phyloP scores from a whole-genome alignment of 371 early-diverging fungal species.

The Mucor irregularis region DNA sequence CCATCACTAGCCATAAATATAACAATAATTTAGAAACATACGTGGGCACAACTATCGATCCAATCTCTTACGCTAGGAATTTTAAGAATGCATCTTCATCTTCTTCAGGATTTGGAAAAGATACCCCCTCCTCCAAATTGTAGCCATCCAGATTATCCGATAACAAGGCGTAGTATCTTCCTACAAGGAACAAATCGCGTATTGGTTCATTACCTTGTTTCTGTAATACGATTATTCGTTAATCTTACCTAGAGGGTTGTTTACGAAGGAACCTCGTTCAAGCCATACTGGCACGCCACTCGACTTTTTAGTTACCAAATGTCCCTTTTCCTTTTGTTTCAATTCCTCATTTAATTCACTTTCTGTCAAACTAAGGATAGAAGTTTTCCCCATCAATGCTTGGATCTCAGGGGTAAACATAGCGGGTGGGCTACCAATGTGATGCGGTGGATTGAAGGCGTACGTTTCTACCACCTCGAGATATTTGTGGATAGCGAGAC shows the following conservation, averaged over 20 bases:
- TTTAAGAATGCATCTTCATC: constrained; percentile 49
- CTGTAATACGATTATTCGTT: too few species aligned
- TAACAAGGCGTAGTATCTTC: constrained; percentile 45
- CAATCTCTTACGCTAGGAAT: constrained; percentile 35
- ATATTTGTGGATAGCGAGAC: constrained; percentile 35
- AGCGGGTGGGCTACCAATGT: constrained; percentile 42
- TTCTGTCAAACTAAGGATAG: constrained; percentile 19
- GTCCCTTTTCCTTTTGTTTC: neutral
- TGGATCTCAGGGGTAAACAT: constrained; percentile 38
- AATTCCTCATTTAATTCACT: neutral
- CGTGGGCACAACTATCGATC: neutral
- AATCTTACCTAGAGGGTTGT: constrained; percentile 36
- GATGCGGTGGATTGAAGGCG: constrained; percentile 50
- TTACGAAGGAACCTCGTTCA: constrained; percentile 29
- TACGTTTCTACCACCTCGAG: constrained; percentile 31
- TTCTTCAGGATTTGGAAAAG: constrained; percentile 40
- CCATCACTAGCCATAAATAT: constrained; percentile 45
- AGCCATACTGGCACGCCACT: constrained; percentile 40
- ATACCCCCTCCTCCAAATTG: neutral
- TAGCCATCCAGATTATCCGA: constrained; percentile 31
- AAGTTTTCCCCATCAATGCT: constrained; percentile 33
- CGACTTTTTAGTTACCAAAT: neutral
- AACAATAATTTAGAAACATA: neutral
- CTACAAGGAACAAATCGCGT: too few species aligned
- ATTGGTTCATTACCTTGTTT: too few species aligned